Evolutionary conservation across 2,329 filamentous ascomycete genomes (phyloP), one percentile per base, ranked within the genome.

Genomic region (Penicillium nordicum): DNA sequence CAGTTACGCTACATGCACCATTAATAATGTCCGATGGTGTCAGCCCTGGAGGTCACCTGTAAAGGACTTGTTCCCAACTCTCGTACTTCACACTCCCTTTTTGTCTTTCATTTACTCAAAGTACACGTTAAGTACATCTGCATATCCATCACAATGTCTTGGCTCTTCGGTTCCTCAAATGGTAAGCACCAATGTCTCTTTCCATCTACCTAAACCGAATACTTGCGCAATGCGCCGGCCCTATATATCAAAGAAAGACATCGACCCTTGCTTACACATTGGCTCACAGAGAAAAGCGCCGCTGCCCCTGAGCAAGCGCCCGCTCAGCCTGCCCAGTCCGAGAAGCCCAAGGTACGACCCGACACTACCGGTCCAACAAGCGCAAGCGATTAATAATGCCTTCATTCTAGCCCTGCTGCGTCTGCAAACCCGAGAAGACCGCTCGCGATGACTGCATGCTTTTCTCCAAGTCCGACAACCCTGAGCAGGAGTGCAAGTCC

Each of bases 381-480:
- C 27, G 32, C 52, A 50, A 44, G 27, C 25, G 27, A 57, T 37
- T 45, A 30, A 61, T 32, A 36, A 21, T 53, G 50, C 18, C 11
- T 43, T 50, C 36, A 12, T 30, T 47, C 40, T 52, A 97, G 91
- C 93, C 93, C 42, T 97, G 94, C 84, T 97, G 94, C 74, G 94
- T 97, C 30, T 99, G 94, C 85, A 97, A 92, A 73, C 86, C 94
- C 43, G 92, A 99, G 76, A 99, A 99, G 77, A 82, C 90, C 38
- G 84, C 84, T 66, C 90, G 94, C 62, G 94, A 99, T 79, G 92
- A 99, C 78, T 99, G 94, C 82, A 97, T 99, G 93, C 89, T 99
- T 55, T 97, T 97, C 80, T 96, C 91, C 54, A 92, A 85, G 61
- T 83, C 89, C 59, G 82, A 87, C 69, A 88, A 97, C 71, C 90